Percentiles rank a stretch among this genome's conserved stretches.
Conservation (phyloP, 2,329 filamentous ascomycete species). For the Colletotrichum tanaceti region DNA sequence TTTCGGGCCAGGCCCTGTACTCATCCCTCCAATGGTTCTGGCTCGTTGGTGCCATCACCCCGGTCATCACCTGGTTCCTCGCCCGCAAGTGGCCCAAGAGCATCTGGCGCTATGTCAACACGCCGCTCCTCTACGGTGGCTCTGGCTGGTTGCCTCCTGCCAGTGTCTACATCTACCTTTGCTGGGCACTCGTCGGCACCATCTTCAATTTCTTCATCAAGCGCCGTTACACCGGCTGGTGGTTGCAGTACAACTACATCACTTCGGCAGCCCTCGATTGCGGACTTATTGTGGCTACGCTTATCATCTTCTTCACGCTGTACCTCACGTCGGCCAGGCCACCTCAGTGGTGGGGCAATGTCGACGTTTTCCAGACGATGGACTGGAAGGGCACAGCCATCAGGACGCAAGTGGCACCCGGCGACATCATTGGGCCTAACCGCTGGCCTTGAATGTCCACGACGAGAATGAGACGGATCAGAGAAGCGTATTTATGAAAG, state of each 20-base stretch:
- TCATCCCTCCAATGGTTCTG: constrained; percentile 76
- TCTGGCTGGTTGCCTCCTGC: constrained; percentile 74
- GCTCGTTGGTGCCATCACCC: constrained; percentile 72
- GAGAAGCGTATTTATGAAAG: constrained; percentile 29
- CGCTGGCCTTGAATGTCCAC: constrained; percentile 55
- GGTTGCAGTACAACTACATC: constrained; percentile 83
- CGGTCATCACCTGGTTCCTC: constrained; percentile 71
- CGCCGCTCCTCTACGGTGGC: constrained; percentile 76
- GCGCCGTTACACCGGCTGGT: constrained; percentile 76
- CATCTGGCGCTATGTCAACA: constrained; percentile 73
- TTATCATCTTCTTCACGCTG: constrained; percentile 77
- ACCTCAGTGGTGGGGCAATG: constrained; percentile 74
- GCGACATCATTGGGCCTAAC: constrained; percentile 64
- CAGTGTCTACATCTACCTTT: constrained; percentile 76
- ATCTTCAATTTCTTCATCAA: constrained; percentile 77
- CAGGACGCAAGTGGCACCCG: constrained; percentile 54
- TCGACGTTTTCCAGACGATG: constrained; percentile 58
- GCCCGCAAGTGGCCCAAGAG: constrained; percentile 72
- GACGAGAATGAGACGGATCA: not conserved
- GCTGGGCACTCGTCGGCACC: constrained; percentile 75
- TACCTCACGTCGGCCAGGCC: constrained; percentile 67
- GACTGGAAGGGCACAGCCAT: constrained; percentile 60
- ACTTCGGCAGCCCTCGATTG: constrained; percentile 77
- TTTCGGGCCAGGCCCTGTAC: constrained; percentile 72
- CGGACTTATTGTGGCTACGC: constrained; percentile 72